Percentiles rank a stretch among this genome's conserved stretches.
Conservation (phyloP, 805 yeast genomes). For the Nakazawaea ishiwadae region DNA sequence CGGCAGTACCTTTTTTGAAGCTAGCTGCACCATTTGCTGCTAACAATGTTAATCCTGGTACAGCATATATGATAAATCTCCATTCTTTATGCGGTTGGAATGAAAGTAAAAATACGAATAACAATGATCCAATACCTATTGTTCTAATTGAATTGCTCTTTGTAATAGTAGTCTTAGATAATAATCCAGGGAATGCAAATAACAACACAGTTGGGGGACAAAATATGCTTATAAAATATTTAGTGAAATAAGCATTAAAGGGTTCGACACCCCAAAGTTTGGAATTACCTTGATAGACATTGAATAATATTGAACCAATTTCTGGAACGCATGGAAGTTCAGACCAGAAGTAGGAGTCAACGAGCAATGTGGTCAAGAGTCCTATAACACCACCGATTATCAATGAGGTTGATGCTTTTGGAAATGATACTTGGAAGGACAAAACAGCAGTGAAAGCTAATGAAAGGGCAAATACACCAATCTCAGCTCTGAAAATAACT, state of each 20-base stretch:
- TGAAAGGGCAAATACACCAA: conserved; percentile 49
- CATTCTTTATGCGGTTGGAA: conserved; percentile 91
- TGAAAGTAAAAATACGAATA: conserved; percentile 63
- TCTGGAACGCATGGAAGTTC: conserved; percentile 56
- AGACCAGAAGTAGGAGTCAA: conserved; percentile 81
- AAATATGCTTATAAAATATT: conserved; percentile 43
- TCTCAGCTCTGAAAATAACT: conserved; percentile 67
- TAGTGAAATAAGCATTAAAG: conserved; percentile 56
- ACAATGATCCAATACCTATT: conserved; percentile 43
- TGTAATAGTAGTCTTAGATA: conserved; percentile 21
- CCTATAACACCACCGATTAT: conserved; percentile 51
- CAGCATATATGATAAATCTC: conserved; percentile 77
- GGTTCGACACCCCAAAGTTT: conserved; percentile 86
- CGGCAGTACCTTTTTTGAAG: conserved; percentile 16
- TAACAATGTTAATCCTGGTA: conserved; percentile 62
- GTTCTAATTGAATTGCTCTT: conserved; percentile 33
- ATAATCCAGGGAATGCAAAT: conserved; percentile 31
- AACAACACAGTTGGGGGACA: conserved; percentile 40
- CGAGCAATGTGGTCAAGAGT: conserved; percentile 33
- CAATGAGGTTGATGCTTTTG: conserved; percentile 34
- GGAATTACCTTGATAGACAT: conserved; percentile 72
- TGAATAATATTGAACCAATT: conserved; percentile 63
- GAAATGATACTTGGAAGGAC: conserved; percentile 41
- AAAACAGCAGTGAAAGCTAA: conserved; percentile 43
- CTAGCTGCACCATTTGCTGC: conserved; percentile 59